phyloP scores from a whole-genome alignment of 371 early-diverging fungal genomes.

The Coemansia sp. region DNA sequence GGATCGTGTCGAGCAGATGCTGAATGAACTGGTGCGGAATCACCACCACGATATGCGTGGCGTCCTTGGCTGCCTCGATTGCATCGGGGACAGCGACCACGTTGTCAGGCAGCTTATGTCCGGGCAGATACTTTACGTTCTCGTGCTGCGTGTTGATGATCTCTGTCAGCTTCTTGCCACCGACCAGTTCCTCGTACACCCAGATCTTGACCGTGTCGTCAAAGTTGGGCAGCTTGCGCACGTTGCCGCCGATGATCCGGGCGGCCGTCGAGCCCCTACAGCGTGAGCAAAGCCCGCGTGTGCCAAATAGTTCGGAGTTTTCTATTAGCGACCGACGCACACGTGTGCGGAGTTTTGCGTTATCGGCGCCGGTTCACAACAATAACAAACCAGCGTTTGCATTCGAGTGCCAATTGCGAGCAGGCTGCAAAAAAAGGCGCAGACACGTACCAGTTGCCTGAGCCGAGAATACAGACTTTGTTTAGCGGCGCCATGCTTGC shows the following conservation, averaged over 20 bases:
- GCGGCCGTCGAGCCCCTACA: constrained; percentile 95
- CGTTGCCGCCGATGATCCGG: constrained; percentile 91
- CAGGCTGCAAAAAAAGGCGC: neutral
- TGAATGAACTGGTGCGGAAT: constrained; percentile 94
- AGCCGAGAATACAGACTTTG: constrained; percentile 87
- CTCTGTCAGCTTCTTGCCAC: constrained; percentile 88
- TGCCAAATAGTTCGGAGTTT: neutral
- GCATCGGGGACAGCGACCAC: constrained; percentile 87
- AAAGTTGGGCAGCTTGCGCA: constrained; percentile 63
- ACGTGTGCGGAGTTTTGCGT: neutral
- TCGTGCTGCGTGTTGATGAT: constrained; percentile 93
- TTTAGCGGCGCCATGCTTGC: constrained; percentile 42
- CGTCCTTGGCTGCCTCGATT: constrained; percentile 70
- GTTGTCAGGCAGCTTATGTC: constrained; percentile 83
- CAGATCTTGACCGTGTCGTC: constrained; percentile 88
- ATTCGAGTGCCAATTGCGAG: constrained; percentile 2
- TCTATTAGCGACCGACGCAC: neutral
- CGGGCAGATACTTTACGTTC: constrained; percentile 96
- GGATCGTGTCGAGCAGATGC: constrained; percentile 73
- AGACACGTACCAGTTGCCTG: constrained; percentile 86
- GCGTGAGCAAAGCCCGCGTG: neutral
- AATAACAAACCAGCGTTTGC: neutral
- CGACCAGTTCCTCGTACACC: constrained; percentile 93
- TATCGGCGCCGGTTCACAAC: neutral
- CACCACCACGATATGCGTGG: constrained; percentile 92